Percentiles rank a stretch among this genome's conserved stretches.
Conservation (phyloP, 805 yeast genomes). For the Suhomyces prunicola region DNA sequence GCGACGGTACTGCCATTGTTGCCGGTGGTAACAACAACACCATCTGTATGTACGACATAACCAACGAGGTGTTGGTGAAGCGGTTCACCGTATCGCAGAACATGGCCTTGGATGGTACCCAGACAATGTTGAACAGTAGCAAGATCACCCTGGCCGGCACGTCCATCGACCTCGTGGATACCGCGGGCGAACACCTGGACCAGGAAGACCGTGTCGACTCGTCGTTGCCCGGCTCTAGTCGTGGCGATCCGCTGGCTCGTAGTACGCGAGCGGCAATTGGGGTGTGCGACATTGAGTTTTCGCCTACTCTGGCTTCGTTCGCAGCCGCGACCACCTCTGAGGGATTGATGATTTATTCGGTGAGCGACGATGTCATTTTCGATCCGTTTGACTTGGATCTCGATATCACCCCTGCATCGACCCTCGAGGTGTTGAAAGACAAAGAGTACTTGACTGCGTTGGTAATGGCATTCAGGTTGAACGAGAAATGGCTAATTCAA, state of each 20-base stretch:
- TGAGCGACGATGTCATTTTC: slow-evolving; percentile 70
- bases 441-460: slow-evolving; percentile 70
- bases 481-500: slow-evolving; percentile 72
- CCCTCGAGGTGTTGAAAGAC: slow-evolving; percentile 56
- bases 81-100: slow-evolving; percentile 83
- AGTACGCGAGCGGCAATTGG: slow-evolving; percentile 78
- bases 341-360: slow-evolving; percentile 78
- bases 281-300: slow-evolving; percentile 72
- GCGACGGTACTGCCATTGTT: slow-evolving; percentile 82
- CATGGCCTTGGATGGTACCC: slow-evolving; percentile 88
- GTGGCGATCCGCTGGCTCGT: slow-evolving; percentile 74
- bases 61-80: slow-evolving; percentile 79
- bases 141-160: slow-evolving; percentile 83
- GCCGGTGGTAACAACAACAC: slow-evolving; percentile 95
- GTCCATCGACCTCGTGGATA: slow-evolving; percentile 74
- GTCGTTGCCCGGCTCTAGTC: slow-evolving; percentile 80
- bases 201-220: slow-evolving; percentile 75
- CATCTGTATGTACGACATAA: slow-evolving; percentile 85
- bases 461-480: slow-evolving; percentile 90
- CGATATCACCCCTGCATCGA: slow-evolving; percentile 83
- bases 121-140: slow-evolving; percentile 70
- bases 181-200: slow-evolving; percentile 83
- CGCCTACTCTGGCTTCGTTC: slow-evolving; percentile 88
- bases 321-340: slow-evolving; percentile 96
- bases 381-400: slow-evolving; percentile 95